Conservation (phyloP, 257 asterid species). For the Asclepias syriaca region DNA sequence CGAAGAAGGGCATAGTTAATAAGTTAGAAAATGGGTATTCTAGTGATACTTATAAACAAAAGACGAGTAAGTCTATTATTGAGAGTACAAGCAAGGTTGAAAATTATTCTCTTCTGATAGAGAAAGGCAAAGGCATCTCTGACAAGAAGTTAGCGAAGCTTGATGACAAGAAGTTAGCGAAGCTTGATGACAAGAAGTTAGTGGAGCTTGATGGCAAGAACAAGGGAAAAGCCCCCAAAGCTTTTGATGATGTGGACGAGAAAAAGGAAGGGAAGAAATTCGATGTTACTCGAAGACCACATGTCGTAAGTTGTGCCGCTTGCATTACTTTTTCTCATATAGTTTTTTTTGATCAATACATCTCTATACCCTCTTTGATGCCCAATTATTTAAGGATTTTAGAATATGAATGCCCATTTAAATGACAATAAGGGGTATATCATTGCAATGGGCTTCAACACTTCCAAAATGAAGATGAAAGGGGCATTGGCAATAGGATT, state of each 20-base stretch:
- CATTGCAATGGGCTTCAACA: too few species aligned
- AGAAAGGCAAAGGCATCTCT: background rate
- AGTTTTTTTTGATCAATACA: background rate
- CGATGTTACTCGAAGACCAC: conserved; percentile 61
- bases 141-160: background rate
- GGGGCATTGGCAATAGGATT: background rate
- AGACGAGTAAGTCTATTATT: conserved; percentile 15
- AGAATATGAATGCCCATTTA: background rate
- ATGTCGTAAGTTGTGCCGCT: conserved; percentile 58
- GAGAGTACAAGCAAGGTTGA: conserved; percentile 17
- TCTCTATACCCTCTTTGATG: background rate
- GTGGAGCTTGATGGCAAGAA: background rate
- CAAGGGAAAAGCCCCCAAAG: background rate
- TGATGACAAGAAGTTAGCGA: background rate
- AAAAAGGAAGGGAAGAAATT: conserved; percentile 33
- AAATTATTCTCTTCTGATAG: background rate
- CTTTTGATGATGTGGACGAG: conserved; percentile 15
- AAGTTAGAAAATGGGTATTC: background rate
- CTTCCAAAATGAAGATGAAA: too few species aligned
- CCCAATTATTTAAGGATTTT: background rate
- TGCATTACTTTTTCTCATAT: background rate
- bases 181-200: background rate
- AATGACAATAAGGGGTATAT: background rate
- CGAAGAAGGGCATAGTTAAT: background rate
- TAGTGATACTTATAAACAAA: conserved; percentile 19